Evolutionary conservation across 345 rosid species (phyloP).

Genomic region (Populus tremula): DNA sequence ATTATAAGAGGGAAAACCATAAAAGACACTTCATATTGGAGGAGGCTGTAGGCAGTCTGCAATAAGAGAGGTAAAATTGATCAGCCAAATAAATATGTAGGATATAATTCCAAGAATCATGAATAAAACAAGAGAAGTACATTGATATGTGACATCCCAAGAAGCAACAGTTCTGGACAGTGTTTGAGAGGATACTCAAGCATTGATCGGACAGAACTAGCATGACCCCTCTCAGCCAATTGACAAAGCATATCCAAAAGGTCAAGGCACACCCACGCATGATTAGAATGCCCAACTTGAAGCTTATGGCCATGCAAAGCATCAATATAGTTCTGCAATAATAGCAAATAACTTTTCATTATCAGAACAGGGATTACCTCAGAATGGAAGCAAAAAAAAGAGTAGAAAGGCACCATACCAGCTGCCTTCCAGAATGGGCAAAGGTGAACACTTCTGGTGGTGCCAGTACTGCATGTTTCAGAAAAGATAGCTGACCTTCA

Average conservation of each 20-base stretch:
- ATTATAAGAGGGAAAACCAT: slow-evolving; percentile 64
- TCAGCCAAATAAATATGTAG: slow-evolving; percentile 3
- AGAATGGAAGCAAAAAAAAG: slow-evolving; percentile 12
- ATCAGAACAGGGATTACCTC: neutral
- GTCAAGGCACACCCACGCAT: slow-evolving; percentile 91
- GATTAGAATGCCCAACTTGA: slow-evolving; percentile 68
- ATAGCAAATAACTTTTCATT: slow-evolving; percentile 14
- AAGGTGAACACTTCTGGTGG: slow-evolving; percentile 88
- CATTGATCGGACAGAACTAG: slow-evolving; percentile 56
- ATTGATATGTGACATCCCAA: slow-evolving; percentile 78
- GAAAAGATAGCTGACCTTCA: slow-evolving; percentile 85
- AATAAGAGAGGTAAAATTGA: slow-evolving; percentile 9
- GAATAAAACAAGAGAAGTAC: slow-evolving; percentile 34
- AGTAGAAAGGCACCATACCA: slow-evolving; percentile 53
- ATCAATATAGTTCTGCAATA: slow-evolving; percentile 65
- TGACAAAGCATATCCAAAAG: slow-evolving; percentile 82
- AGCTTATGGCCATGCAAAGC: slow-evolving; percentile 60
- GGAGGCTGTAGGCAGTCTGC: slow-evolving; percentile 85
- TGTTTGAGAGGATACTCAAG: slow-evolving; percentile 77
- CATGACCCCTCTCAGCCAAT: slow-evolving; percentile 84
- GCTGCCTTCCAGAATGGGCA: slow-evolving; percentile 70
- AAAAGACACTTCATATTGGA: slow-evolving; percentile 68
- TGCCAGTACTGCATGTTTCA: slow-evolving; percentile 72
- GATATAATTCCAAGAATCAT: neutral
- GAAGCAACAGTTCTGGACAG: slow-evolving; percentile 85